Conservation (phyloP, 805 yeast genomes). For the Pichia rugopelliculosa region DNA sequence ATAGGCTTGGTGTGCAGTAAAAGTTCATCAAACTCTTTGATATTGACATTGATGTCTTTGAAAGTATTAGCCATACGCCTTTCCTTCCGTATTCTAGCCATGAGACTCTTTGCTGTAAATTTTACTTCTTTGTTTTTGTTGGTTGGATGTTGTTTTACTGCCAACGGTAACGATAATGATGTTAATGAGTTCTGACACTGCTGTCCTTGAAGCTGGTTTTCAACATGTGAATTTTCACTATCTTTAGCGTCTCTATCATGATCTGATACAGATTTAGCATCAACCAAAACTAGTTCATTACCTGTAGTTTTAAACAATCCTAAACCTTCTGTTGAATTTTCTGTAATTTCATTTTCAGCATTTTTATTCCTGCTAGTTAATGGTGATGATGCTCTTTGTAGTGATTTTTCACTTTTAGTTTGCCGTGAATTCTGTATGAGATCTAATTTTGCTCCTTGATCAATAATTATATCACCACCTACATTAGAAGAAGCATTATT, state of each 20-base stretch:
- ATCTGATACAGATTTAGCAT: too few relatives aligned
- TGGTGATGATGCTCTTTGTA: neutral
- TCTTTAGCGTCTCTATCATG: too few relatives aligned
- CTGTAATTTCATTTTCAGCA: neutral
- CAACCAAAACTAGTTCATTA: too few relatives aligned
- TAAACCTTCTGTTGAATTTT: too few relatives aligned
- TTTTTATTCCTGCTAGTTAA: neutral
- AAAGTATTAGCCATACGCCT: neutral
- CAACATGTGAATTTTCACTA: neutral
- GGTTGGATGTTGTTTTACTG: neutral
- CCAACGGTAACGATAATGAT: neutral
- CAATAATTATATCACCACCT: neutral
- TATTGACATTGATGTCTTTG: neutral
- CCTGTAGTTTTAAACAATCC: too few relatives aligned
- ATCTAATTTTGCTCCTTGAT: neutral
- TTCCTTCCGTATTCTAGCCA: neutral
- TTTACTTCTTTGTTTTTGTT: neutral
- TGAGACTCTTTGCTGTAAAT: neutral
- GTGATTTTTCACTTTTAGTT: too few relatives aligned
- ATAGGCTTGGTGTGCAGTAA: neutral
- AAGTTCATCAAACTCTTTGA: neutral
- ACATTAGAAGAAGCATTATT: neutral
- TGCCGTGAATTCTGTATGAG: neutral
- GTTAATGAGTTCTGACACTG: neutral
- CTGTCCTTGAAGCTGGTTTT: neutral